Evolutionary conservation across 2,329 filamentous ascomycete genomes (phyloP), one percentile per base, ranked within the genome.

Genomic region (Penicillium italicum): DNA sequence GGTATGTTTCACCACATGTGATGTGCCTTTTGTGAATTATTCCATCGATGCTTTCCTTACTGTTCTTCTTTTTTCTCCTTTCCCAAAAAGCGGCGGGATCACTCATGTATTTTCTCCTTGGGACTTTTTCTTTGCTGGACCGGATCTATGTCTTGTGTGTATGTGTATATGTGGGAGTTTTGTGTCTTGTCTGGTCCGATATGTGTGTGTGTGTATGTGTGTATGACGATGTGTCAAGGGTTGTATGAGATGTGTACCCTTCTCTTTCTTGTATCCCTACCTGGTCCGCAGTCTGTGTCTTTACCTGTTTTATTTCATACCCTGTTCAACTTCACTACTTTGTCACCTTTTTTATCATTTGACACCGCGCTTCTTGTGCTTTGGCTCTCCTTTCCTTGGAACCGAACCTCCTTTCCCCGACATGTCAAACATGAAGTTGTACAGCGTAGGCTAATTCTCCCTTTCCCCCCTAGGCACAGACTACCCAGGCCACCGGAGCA

Each of bases 1-100:
- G 91, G 91, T 96, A 96, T 95, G 91, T 96, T 92, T 82, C 88
- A 91, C 83, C 89, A 91, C 82, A 90, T 94, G 87, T 94, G 85
- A 90, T 68, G 56, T 59, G 53, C 60, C n/a, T n/a, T 62, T 57
- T 45, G 54, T 24, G 33, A 14, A 57, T 52, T 52, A 33, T 60
- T 22, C 53, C 53, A 52, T 57, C 48, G 37, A 56, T 51, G 28
- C 24, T 24, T 24, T 24, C 24, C 5, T 24, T 24, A 3, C 5
- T 24, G 3, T 24, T 24, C 24, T 38, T 38, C 16, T 50, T 31
- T 28, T 26, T 11, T 45, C 53, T 61, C 57, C 18, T 38, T 58
- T 33, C 48, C 22, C 57, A 38, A 55, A 53, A 54, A 59, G 55
- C 55, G 57, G 56, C 50, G 59, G 55, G 55, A 43, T 52, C 33